These are phyloP conservation scores for Yamadazyma akitaensis DNA, from an alignment of 805 yeast species.

Conservation along the genomic window DNA sequence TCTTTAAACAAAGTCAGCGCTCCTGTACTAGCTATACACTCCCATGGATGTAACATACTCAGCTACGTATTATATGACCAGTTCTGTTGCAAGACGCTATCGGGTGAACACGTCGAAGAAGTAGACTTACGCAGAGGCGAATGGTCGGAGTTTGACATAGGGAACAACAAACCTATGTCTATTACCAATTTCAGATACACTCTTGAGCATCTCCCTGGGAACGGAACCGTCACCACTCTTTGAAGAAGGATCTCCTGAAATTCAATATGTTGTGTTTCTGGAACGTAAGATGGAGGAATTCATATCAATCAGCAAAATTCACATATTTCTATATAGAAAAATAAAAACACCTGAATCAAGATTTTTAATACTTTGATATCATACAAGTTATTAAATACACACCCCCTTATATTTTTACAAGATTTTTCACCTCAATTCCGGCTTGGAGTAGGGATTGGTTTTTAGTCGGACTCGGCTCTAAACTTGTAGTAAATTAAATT, in stretches of 20 bases:
- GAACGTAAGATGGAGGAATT: too few species aligned
- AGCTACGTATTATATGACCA: constrained; percentile 12
- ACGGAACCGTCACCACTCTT: background rate
- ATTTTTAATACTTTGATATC: too few species aligned
- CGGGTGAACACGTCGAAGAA: constrained; percentile 10
- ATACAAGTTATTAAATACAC: too few species aligned
- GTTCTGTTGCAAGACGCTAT: constrained; percentile 8
- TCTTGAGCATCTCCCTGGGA: constrained; percentile 2
- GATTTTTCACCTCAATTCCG: background rate
- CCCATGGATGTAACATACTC: constrained; percentile 10
- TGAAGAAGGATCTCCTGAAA: too few species aligned
- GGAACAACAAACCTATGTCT: constrained; percentile 3
- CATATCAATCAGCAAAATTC: too few species aligned
- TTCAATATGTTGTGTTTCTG: too few species aligned
- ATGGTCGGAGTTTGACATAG: constrained; percentile 14
- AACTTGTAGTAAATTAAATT: background rate
- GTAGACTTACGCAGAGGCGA: constrained; percentile 13
- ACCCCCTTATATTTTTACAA: too few species aligned
- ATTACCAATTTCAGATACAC: constrained; percentile 8
- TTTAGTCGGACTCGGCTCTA: background rate
- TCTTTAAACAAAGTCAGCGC: background rate
- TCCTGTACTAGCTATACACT: constrained; percentile 11
- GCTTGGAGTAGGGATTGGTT: background rate
- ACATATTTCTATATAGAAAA: background rate
- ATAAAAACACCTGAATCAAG: background rate